phyloP scores from a whole-genome alignment of 108 stramenopile species.

The Epithemia pelagica region DNA sequence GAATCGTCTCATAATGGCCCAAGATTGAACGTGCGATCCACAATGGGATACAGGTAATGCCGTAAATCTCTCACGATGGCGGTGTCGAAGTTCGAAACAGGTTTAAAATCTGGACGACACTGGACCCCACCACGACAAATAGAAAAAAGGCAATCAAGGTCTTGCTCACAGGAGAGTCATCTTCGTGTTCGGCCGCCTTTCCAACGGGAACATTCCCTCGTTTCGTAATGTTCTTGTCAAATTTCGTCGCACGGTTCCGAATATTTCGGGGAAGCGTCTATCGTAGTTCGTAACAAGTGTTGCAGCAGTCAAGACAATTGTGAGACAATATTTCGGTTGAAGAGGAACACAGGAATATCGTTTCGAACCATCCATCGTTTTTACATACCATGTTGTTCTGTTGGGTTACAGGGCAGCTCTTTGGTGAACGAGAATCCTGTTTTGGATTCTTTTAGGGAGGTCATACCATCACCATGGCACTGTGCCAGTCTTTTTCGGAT shows the following conservation, averaged over 20 bases:
- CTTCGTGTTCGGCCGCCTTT: constrained; percentile 65
- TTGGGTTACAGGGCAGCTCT: no score
- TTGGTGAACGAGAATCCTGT: no score
- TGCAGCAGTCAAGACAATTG: background rate
- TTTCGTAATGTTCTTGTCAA: constrained; percentile 75
- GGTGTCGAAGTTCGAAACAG: constrained; percentile 32
- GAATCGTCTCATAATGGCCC: no score
- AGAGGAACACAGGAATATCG: no score
- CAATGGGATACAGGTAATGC: no score
- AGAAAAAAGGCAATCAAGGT: constrained; percentile 60
- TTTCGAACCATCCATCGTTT: no score
- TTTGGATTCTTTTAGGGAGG: no score
- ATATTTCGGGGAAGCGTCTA: constrained; percentile 77
- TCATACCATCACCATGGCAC: no score
- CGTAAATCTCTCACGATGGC: background rate
- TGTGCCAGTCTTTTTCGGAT: no score
- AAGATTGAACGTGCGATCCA: no score
- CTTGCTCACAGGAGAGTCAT: constrained; percentile 46
- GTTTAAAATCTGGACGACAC: constrained; percentile 68
- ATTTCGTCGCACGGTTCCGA: constrained; percentile 69
- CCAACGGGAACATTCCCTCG: constrained; percentile 69
- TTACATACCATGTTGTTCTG: no score
- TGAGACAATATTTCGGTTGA: background rate
- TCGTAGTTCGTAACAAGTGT: constrained; percentile 7
- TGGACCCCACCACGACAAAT: constrained; percentile 75